Base-by-base conservation (phyloP, 2,329 filamentous ascomycete genomes). In the Gnomoniopsis sp. region DNA sequence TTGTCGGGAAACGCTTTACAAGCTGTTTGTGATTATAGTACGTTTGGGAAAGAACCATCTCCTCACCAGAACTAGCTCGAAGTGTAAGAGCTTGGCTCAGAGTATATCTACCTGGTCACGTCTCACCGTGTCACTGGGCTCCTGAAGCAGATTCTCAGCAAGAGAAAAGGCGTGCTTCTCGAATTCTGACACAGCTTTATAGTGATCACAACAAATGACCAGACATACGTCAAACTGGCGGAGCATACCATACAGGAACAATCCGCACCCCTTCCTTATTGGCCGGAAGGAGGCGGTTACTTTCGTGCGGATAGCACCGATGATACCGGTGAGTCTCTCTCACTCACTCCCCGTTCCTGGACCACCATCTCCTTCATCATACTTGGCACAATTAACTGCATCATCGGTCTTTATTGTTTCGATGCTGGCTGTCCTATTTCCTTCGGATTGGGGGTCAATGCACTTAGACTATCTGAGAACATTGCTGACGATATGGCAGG, bases 241-340 rank as follows among this genome's bases (percentile, higher is more conserved):
- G 49, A 65, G 11, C 53, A 67, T 30, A 74, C 71, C 17, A 67
- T 76, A 52, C 52, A 71, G 2, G 64, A 61, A n/a, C 74, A 76
- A 56, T 65, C 68, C 11, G 67, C 60, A 6, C 70, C 72, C 2
- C 58, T 75, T 4, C 47, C 60, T 0, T 72, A 71, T 69, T 75
- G 72, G 71, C 71, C 73, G 0, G 64, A 72, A 43, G 73, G 72
- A 17, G 68, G 63, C 15, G 74, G 74, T 21, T 64, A 71, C 43
- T 76, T 76, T 63, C 72, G 73, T 43, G 73, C 70, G 19, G 71
- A 74, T 54, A 72, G 70, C 54, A 76, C 74, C 63, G 84, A 87
- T 62, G 84, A 87, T 65, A 80, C 83, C 8, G 44, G 44, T 23
- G 12, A 11, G 44, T 47, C 11, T 7, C 3, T 1, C 19, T n/a